Evolutionary conservation across 164 flowering plant genomes (phyloP).

Genomic region (Chimonanthus praecox): DNA sequence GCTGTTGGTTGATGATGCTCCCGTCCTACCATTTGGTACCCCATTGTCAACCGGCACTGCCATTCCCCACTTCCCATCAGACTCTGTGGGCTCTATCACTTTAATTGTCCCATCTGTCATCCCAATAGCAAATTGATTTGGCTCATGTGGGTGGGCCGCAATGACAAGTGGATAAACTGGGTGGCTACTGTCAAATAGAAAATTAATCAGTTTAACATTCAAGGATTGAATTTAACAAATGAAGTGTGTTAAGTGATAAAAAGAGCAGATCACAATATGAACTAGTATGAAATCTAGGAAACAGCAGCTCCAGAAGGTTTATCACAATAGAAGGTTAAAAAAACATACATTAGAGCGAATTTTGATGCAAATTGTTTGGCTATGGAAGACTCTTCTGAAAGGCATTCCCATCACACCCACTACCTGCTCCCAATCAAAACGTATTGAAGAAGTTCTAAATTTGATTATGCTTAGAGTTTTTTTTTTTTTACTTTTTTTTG

Average conservation of each 20-base stretch:
- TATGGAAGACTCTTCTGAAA: too few species aligned
- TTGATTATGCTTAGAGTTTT: too few species aligned
- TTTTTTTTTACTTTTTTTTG: too few species aligned
- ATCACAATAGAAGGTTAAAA: too few species aligned
- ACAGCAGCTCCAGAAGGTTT: too few species aligned
- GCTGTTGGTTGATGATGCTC: conserved; percentile 60
- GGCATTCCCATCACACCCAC: too few species aligned
- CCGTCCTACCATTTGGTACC: conserved; percentile 39
- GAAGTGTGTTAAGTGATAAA: background rate
- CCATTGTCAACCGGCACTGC: conserved; percentile 55
- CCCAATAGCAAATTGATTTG: conserved; percentile 84
- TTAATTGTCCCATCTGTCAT: conserved; percentile 68
- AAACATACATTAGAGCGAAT: too few species aligned
- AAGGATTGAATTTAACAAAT: background rate
- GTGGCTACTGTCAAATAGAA: conserved; percentile 7
- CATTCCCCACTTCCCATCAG: conserved; percentile 79
- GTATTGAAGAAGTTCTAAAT: too few species aligned
- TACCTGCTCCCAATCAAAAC: too few species aligned
- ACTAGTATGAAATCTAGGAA: too few species aligned
- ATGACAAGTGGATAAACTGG: conserved; percentile 51
- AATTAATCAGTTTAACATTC: background rate
- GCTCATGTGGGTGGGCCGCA: conserved; percentile 75
- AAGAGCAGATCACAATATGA: too few species aligned
- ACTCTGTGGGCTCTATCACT: conserved; percentile 73
- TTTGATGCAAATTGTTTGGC: too few species aligned